phyloP scores from a whole-genome alignment of 2,329 filamentous ascomycete species.

The Myriosclerotinia scirpicola region DNA sequence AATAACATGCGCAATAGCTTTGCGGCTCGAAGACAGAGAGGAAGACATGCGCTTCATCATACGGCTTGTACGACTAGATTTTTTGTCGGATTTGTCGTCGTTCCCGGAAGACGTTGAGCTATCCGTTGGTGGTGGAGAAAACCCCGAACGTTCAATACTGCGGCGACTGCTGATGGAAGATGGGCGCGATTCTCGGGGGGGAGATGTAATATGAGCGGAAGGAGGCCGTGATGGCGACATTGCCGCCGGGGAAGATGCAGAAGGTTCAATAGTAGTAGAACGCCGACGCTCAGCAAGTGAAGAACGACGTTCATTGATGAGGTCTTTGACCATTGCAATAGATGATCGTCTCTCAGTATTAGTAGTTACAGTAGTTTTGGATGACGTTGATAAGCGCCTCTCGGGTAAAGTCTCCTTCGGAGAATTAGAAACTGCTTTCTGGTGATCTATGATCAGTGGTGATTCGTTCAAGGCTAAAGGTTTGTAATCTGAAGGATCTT shows the following conservation, averaged over 20 bases:
- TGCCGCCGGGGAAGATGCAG: conserved; percentile 41
- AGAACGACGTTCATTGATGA: conserved; percentile 59
- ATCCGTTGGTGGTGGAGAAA: conserved; percentile 45
- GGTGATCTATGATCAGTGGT: conserved; percentile 58
- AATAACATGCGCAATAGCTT: conserved; percentile 40
- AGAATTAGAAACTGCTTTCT: conserved; percentile 41
- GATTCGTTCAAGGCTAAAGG: conserved; percentile 58
- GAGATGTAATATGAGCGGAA: conserved; percentile 43
- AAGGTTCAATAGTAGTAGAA: conserved; percentile 48
- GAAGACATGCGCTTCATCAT: conserved; percentile 68
- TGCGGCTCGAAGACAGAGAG: conserved; percentile 48
- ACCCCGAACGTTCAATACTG: conserved; percentile 30
- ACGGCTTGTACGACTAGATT: conserved; percentile 47
- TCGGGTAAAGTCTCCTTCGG: conserved; percentile 48
- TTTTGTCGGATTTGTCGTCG: conserved; percentile 54
- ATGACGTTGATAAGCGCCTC: conserved; percentile 33
- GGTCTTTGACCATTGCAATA: conserved; percentile 52
- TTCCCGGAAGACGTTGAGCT: conserved; percentile 43
- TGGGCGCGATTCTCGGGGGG: conserved; percentile 54
- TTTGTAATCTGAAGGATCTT: conserved; percentile 46
- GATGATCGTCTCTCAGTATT: conserved; percentile 54
- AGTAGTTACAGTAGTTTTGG: conserved; percentile 28
- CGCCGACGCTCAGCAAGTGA: conserved; percentile 51
- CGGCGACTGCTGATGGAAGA: conserved; percentile 64
- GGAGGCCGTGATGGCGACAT: conserved; percentile 51